Evolutionary conservation across 306 rosid species (phyloP).

Genomic region (Prunus campanulata): DNA sequence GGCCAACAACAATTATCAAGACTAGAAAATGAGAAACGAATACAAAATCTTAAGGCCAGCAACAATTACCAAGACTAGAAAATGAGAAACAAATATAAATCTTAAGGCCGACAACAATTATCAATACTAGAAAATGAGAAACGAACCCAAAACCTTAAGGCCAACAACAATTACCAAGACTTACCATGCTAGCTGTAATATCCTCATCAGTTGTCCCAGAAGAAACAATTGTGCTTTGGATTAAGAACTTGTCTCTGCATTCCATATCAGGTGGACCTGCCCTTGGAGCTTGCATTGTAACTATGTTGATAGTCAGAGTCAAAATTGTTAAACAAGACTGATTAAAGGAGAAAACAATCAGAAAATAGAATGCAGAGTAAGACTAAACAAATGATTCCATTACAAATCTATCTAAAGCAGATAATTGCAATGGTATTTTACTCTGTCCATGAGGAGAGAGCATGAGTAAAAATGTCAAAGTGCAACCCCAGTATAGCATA

Average conservation of each 20-base stretch:
- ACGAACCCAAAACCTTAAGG: conserved; percentile 15
- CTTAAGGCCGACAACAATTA: conserved; percentile 9
- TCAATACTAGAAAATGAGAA: conserved; percentile 7
- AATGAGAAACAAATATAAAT: conserved; percentile 19
- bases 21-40: conserved; percentile 15
- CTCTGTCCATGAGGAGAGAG: background rate
- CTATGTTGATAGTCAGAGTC: conserved; percentile 40
- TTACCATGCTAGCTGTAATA: conserved; percentile 72
- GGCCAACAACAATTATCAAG: too few relatives aligned
- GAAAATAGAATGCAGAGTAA: background rate
- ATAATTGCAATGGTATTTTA: background rate
- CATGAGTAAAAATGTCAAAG: background rate
- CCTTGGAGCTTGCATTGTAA: conserved; percentile 81
- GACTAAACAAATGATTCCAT: background rate
- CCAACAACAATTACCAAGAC: conserved; percentile 28
- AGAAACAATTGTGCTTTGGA: conserved; percentile 72
- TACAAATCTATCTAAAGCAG: conserved; percentile 6
- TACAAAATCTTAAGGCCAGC: conserved; percentile 17
- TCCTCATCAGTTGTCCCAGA: conserved; percentile 56
- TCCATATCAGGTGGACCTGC: conserved; percentile 55
- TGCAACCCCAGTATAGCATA: background rate
- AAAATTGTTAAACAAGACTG: background rate
- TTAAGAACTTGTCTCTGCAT: conserved; percentile 91
- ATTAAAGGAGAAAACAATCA: background rate
- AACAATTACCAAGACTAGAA: background rate